A percentile compares a stretch with the other conserved stretches of the same genome.
Evolutionary conservation across 257 asterid genomes (phyloP).

Genomic region (Plantago major): DNA sequence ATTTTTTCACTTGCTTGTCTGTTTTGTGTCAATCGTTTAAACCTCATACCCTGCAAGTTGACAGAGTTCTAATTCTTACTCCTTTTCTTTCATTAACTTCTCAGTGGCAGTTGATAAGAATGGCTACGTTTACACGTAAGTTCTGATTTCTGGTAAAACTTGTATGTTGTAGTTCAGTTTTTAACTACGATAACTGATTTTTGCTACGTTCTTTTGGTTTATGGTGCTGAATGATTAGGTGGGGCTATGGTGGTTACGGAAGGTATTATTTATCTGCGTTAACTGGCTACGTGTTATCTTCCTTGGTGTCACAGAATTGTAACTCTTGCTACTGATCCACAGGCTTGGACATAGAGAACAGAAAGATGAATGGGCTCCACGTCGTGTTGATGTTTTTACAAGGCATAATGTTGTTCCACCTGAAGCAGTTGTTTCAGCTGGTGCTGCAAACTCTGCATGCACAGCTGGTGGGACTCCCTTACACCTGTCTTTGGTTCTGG

Average conservation of each 20-base stretch:
- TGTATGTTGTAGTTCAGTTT: slow-evolving; percentile 1
- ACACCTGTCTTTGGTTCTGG: neutral
- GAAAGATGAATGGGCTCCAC: slow-evolving; percentile 87
- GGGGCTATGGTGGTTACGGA: slow-evolving; percentile 99
- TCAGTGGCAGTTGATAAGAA: slow-evolving; percentile 88
- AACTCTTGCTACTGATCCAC: slow-evolving; percentile 22
- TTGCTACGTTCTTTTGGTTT: slow-evolving; percentile 12
- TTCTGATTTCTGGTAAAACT: slow-evolving; percentile 25
- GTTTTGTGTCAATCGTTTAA: neutral
- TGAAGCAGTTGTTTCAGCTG: slow-evolving; percentile 82
- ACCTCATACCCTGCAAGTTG: slow-evolving; percentile 4
- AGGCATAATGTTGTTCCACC: slow-evolving; percentile 81
- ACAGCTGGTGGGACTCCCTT: slow-evolving; percentile 63
- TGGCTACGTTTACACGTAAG: slow-evolving; percentile 98
- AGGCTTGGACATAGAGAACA: slow-evolving; percentile 99
- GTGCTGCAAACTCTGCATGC: slow-evolving; percentile 77
- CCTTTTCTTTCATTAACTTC: slow-evolving; percentile 28
- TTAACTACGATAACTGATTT: slow-evolving; percentile 12
- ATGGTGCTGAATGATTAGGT: slow-evolving; percentile 38
- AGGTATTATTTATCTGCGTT: slow-evolving; percentile 39
- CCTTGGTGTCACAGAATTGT: slow-evolving; percentile 19
- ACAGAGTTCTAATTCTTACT: slow-evolving; percentile 16
- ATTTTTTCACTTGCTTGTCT: neutral
- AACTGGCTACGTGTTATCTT: neutral
- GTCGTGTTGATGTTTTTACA: slow-evolving; percentile 76